Evolutionary conservation across 2,329 filamentous ascomycete genomes (phyloP).

Genomic region (Penicillium hordei): DNA sequence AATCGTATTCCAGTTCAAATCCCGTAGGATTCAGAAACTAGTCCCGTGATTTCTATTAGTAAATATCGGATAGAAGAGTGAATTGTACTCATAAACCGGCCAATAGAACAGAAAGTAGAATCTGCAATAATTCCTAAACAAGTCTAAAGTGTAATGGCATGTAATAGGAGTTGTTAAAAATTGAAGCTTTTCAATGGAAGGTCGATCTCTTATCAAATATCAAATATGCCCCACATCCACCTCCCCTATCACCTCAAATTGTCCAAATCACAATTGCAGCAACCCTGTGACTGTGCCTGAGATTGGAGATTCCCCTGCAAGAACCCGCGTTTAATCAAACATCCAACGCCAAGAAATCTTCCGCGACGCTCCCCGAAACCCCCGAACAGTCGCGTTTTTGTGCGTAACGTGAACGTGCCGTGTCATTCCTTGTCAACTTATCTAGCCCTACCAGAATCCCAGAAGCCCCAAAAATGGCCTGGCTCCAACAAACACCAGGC

Average conservation of each 20-base stretch:
- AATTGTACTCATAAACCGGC: no score
- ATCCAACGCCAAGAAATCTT: not conserved
- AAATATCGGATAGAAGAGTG: not conserved
- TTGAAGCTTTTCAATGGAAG: not conserved
- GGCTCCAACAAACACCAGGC: conserved; percentile 18
- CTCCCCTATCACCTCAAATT: not conserved
- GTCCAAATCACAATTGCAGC: not conserved
- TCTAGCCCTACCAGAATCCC: not conserved
- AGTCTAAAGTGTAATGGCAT: not conserved
- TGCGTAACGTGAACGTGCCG: not conserved
- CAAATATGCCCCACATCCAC: not conserved
- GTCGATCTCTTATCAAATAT: not conserved
- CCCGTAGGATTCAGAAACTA: not conserved
- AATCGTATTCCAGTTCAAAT: not conserved
- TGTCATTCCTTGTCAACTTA: not conserved
- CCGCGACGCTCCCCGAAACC: not conserved
- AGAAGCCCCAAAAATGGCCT: conserved; percentile 16
- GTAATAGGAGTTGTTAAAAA: not conserved
- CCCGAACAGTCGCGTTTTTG: not conserved
- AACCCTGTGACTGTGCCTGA: not conserved
- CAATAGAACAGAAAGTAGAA: not conserved
- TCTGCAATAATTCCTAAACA: not conserved
- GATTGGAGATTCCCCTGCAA: not conserved
- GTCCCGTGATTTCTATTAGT: not conserved
- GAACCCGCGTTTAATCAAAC: not conserved